A percentile compares a stretch with the other conserved stretches of the same genome.
Evolutionary conservation across 1,284 basidiomycete species (phyloP).

Genomic region (Sanguinoderma infundibulare): DNA sequence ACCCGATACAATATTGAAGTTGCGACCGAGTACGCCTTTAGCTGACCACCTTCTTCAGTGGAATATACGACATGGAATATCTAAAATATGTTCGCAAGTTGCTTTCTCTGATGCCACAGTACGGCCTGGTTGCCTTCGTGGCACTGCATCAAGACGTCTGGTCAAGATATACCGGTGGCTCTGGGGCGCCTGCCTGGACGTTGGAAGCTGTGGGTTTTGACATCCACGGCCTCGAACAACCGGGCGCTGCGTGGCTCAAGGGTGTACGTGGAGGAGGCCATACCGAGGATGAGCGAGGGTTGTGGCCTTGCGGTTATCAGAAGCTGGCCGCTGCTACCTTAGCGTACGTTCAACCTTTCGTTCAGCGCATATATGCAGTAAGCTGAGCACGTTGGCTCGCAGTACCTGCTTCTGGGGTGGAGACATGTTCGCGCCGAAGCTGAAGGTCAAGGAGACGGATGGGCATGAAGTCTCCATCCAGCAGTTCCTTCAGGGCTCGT

Average conservation of each 20-base stretch:
- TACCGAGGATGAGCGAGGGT: conserved; percentile 71
- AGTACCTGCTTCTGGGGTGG: conserved; percentile 91
- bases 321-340: conserved; percentile 89
- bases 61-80: conserved; percentile 85
- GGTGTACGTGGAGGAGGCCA: conserved; percentile 80
- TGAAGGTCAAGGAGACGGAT: conserved; percentile 55
- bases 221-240: conserved; percentile 73
- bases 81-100: conserved; percentile 79
- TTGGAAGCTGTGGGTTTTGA: conserved; percentile 83
- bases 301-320: conserved; percentile 92
- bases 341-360: conserved; percentile 59
- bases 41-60: conserved; percentile 46
- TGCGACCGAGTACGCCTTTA: not conserved
- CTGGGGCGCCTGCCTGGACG: conserved; percentile 93
- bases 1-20: no score
- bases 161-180: conserved; percentile 94
- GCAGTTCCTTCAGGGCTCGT: conserved; percentile 82
- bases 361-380: not conserved
- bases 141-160: conserved; percentile 92
- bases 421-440: conserved; percentile 80
- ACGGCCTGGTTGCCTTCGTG: conserved; percentile 85
- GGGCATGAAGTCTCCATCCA: conserved; percentile 72
- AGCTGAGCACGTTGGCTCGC: not conserved
- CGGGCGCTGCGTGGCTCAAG: conserved; percentile 83
- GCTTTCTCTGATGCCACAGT: conserved; percentile 78